These are phyloP conservation scores for Citrus sinensis DNA, from an alignment of 345 rosid genomes.

Conservation along the genomic window DVS_A1.0 CM039163.1:13964501-13965000, in stretches of 20 bases:
- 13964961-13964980: conserved; percentile 69
- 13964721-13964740: conserved; percentile 76
- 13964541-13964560: conserved; percentile 66
- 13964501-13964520: conserved; percentile 54
- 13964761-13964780: conserved; percentile 69
- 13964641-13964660: conserved; percentile 82
- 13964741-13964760: conserved; percentile 56
- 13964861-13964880: conserved; percentile 66
- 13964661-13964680: conserved; percentile 87
- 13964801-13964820: conserved; percentile 58
- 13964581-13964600: conserved; percentile 62
- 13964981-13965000: conserved; percentile 70
- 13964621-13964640: conserved; percentile 70
- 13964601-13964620: conserved; percentile 71
- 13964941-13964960: conserved; percentile 64
- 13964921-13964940: conserved; percentile 68
- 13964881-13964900: conserved; percentile 61
- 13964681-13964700: conserved; percentile 89
- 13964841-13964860: conserved; percentile 58
- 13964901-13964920: conserved; percentile 72
- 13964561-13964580: conserved; percentile 52
- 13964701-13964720: conserved; percentile 86
- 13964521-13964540: conserved; percentile 46
- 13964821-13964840: conserved; percentile 67
- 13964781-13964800: conserved; percentile 89